phyloP scores from a whole-genome alignment of 495 filamentous ascomycete genomes.

The Diplogelasinospora grovesii region DNA sequence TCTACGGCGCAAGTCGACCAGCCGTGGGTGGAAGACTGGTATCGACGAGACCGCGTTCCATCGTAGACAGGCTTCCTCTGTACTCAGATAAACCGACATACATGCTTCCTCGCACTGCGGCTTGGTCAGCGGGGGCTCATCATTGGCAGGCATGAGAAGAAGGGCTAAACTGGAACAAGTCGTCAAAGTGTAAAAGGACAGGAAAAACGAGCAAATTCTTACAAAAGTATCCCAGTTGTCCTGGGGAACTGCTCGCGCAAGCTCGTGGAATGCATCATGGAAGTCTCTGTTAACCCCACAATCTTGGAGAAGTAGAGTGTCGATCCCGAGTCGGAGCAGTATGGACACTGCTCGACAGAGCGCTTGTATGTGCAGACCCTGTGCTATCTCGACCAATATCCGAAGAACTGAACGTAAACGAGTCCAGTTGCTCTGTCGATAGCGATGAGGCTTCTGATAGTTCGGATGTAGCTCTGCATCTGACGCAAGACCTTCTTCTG shows the following conservation, averaged over 20 bases:
- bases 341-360: slow-evolving; percentile 22
- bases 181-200: too few species aligned
- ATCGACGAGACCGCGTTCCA: slow-evolving; percentile 46
- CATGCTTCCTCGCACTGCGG: slow-evolving; percentile 50
- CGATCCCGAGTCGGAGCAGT: slow-evolving; percentile 51
- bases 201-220: slow-evolving; percentile 8
- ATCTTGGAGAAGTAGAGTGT: slow-evolving; percentile 33
- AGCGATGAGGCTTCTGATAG: slow-evolving; percentile 16
- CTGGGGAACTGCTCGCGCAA: slow-evolving; percentile 13
- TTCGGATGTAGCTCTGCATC: background rate
- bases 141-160: background rate
- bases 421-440: slow-evolving; percentile 28
- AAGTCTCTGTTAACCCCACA: slow-evolving; percentile 21
- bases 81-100: slow-evolving; percentile 43
- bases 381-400: slow-evolving; percentile 24
- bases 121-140: background rate
- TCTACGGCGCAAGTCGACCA: slow-evolving; percentile 59
- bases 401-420: slow-evolving; percentile 28
- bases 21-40: slow-evolving; percentile 47
- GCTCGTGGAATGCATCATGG: slow-evolving; percentile 13
- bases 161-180: too few species aligned
- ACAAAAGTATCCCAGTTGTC: slow-evolving; percentile 19
- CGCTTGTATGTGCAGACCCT: slow-evolving; percentile 12
- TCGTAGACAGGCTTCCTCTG: slow-evolving; percentile 48
- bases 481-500: slow-evolving; percentile 19